Conservation (phyloP, 2,329 filamentous ascomycete species). For the Colletotrichum incanum region DNA sequence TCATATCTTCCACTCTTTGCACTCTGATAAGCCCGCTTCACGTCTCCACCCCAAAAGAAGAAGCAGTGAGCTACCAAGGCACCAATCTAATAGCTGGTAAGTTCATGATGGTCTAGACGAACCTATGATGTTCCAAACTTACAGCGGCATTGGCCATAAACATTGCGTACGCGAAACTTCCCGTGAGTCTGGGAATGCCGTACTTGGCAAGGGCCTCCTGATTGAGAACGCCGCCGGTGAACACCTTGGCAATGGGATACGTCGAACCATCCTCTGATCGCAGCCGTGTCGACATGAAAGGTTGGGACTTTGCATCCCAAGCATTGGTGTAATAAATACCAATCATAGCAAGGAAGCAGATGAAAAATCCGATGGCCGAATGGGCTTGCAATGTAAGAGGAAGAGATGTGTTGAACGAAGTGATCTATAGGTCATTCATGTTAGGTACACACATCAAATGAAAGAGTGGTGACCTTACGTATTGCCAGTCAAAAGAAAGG, state of each 20-base stretch:
- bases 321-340: constrained; percentile 66
- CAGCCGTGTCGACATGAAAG: constrained; percentile 70
- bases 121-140: constrained; percentile 46
- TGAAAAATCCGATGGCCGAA: constrained; percentile 59
- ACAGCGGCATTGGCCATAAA: constrained; percentile 72
- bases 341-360: constrained; percentile 66
- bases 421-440: constrained; percentile 58
- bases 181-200: constrained; percentile 64
- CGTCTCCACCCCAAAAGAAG: constrained; percentile 70
- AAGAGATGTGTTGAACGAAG: constrained; percentile 67
- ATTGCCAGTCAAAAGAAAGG: constrained; percentile 70
- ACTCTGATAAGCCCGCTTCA: constrained; percentile 63
- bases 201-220: constrained; percentile 57
- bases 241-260: constrained; percentile 60
- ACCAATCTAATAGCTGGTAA: constrained; percentile 61
- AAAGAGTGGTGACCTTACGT: constrained; percentile 55
- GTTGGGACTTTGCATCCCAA: constrained; percentile 62
- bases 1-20: constrained; percentile 59
- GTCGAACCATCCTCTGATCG: constrained; percentile 55
- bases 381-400: constrained; percentile 68
- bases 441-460: neutral
- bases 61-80: constrained; percentile 67
- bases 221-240: constrained; percentile 59
- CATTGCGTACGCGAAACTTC: constrained; percentile 67
- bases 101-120: neutral